Percentiles rank a stretch among this genome's conserved stretches.
phyloP scores from a whole-genome alignment of 768 basidiomycete genomes.

The Kwoniella dejecticola region DNA sequence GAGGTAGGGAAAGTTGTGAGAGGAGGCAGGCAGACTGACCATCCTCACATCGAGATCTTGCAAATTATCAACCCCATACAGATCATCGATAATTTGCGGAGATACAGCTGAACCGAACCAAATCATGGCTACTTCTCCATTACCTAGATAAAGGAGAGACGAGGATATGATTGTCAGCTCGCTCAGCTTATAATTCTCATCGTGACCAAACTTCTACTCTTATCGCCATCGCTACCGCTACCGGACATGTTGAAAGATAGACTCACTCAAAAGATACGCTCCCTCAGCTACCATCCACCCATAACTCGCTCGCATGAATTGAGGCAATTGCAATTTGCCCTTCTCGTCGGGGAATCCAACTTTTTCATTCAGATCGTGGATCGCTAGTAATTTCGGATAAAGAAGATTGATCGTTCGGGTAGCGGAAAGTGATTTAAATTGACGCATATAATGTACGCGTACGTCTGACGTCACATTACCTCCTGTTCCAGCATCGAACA shows the following conservation, averaged over 20 bases:
- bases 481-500: constrained; percentile 58
- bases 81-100: constrained; percentile 75
- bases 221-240: not conserved
- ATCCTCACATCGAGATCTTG: constrained; percentile 68
- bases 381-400: constrained; percentile 82
- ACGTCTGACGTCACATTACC: constrained; percentile 91
- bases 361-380: constrained; percentile 77
- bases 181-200: too few species aligned
- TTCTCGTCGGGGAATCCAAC: constrained; percentile 64
- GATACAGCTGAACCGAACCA: constrained; percentile 86
- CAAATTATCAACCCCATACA: constrained; percentile 82
- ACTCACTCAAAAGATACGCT: constrained; percentile 84
- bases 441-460: constrained; percentile 79
- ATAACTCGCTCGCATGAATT: constrained; percentile 78
- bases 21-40: constrained; percentile 58
- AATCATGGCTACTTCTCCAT: constrained; percentile 80
- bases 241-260: not conserved
- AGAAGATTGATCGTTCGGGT: constrained; percentile 73
- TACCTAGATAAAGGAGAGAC: constrained; percentile 61
- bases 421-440: constrained; percentile 70
- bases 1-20: too few species aligned
- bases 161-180: too few species aligned
- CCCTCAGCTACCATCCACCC: constrained; percentile 86
- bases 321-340: constrained; percentile 68
- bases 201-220: too few species aligned